phyloP scores from a whole-genome alignment of 768 basidiomycete genomes.

The Rhodotorula graminis region DNA sequence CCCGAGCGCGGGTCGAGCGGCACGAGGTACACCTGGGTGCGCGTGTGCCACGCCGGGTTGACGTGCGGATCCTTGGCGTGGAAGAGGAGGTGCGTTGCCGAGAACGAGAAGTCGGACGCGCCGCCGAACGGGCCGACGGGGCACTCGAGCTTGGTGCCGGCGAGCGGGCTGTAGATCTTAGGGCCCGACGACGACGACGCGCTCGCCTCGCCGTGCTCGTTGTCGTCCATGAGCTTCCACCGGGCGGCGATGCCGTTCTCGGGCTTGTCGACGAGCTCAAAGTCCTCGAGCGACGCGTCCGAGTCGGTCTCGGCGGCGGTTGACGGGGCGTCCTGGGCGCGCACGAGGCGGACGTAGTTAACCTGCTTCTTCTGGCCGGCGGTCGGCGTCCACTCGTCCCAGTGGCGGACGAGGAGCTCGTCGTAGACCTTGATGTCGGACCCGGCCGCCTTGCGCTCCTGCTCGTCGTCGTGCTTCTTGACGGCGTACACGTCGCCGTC shows the following conservation, averaged over 20 bases:
- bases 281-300: slow-evolving; percentile 19
- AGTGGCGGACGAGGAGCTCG: slow-evolving; percentile 64
- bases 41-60: slow-evolving; percentile 72
- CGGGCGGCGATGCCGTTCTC: not conserved
- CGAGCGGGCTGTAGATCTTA: slow-evolving; percentile 13
- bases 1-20: slow-evolving; percentile 48
- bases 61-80: slow-evolving; percentile 74
- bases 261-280: slow-evolving; percentile 31
- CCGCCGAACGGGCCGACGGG: slow-evolving; percentile 84
- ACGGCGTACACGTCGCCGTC: slow-evolving; percentile 69
- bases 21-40: slow-evolving; percentile 76
- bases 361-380: slow-evolving; percentile 63
- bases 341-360: slow-evolving; percentile 61
- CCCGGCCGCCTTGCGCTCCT: slow-evolving; percentile 60
- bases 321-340: slow-evolving; percentile 44
- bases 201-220: not conserved
- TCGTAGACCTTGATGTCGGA: slow-evolving; percentile 60
- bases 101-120: slow-evolving; percentile 72
- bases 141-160: slow-evolving; percentile 24
- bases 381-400: slow-evolving; percentile 65
- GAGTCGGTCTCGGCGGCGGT: slow-evolving; percentile 21
- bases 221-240: not conserved
- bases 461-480: slow-evolving; percentile 64
- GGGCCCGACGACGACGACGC: not conserved
- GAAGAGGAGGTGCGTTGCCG: slow-evolving; percentile 65